Conservation (phyloP, 306 rosid genomes). For the Prunus davidiana region DNA sequence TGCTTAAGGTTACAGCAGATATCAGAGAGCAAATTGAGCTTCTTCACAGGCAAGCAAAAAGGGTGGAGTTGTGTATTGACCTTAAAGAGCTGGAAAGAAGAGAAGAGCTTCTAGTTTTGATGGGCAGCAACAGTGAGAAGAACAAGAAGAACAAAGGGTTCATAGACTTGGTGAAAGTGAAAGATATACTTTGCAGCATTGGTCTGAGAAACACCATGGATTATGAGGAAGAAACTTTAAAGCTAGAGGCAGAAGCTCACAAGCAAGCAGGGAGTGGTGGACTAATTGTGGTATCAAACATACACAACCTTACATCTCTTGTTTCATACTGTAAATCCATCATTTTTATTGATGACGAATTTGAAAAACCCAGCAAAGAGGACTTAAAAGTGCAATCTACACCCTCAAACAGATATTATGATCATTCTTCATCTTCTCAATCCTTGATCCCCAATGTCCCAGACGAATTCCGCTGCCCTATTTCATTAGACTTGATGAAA, state of each 20-base stretch:
- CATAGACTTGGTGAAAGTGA: conserved; percentile 49
- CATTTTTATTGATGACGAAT: conserved; percentile 45
- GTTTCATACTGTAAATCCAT: conserved; percentile 61
- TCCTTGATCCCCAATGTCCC: conserved; percentile 51
- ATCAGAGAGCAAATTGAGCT: conserved; percentile 76
- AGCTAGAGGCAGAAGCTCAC: conserved; percentile 71
- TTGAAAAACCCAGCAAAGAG: conserved; percentile 30
- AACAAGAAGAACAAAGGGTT: conserved; percentile 54
- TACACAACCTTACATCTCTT: conserved; percentile 68
- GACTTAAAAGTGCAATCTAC: conserved; percentile 38
- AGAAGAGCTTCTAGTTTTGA: conserved; percentile 58
- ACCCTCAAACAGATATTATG: conserved; percentile 27
- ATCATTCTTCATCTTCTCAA: conserved; percentile 54
- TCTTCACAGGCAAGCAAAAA: conserved; percentile 71
- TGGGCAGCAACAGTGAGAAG: conserved; percentile 53
- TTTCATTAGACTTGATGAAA: conserved; percentile 78
- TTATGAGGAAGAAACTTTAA: conserved; percentile 70
- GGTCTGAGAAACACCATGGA: conserved; percentile 62
- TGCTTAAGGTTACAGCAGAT: conserved; percentile 65
- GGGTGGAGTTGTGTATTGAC: conserved; percentile 53
- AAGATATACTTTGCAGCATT: conserved; percentile 55
- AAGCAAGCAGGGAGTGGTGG: conserved; percentile 96
- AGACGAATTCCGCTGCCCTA: conserved; percentile 89
- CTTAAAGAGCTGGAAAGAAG: conserved; percentile 54
- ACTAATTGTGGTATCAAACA: conserved; percentile 65